Evolutionary conservation across 208 protist genomes (phyloP), one percentile per base, ranked within the genome.

Genomic region (Blechomonas ayalai): DNA sequence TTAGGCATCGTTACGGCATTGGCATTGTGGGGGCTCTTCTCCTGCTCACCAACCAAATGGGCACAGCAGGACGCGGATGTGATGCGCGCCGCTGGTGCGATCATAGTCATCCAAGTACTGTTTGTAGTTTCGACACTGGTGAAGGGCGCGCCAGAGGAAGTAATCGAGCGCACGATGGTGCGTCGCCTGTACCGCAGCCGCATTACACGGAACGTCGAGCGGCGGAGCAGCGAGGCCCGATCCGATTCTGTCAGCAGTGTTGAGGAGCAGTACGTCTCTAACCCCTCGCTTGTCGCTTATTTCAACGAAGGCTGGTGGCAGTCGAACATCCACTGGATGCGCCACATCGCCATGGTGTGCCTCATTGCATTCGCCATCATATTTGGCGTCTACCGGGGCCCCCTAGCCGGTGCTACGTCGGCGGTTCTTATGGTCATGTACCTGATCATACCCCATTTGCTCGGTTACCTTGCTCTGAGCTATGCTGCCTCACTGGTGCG

Each of bases 281-380:
- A n/a, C n/a, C n/a, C n/a, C n/a, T n/a, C 34, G 23, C 67, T 87
- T 22, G 41, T 72, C 31, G 36, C 37, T n/a, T 84, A 84, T 59
- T 58, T 92, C 32, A 59, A 68, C 51, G 70, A 73, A 41, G 59
- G 71, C 25, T 93, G 84, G 80, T 93, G 84, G 81, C 29, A 47
- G 36, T 49, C 67, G 3, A 70, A 82, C 58, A 81, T 90, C 44
- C 56, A 76, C 55, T 63, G 50, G 15, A 81, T 93, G 59, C 80
- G 84, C 10, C 66, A 87, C 60, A 85, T 82, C 36, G 72, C 65
- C 18, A 61, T 89, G 40, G 26, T 51, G 37, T 63, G 82, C 53
- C 67, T 75, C 23, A 28, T 68, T 6, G 16, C 64, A 1, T 72
- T 75, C 39, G 50, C 43, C 12, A 4, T 68, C 23, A 20, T 57